A percentile compares a stretch with the other conserved stretches of the same genome.
Evolutionary conservation across 352 stramenopile genomes (phyloP).

Genomic region (Achlya hypogyna): DNA sequence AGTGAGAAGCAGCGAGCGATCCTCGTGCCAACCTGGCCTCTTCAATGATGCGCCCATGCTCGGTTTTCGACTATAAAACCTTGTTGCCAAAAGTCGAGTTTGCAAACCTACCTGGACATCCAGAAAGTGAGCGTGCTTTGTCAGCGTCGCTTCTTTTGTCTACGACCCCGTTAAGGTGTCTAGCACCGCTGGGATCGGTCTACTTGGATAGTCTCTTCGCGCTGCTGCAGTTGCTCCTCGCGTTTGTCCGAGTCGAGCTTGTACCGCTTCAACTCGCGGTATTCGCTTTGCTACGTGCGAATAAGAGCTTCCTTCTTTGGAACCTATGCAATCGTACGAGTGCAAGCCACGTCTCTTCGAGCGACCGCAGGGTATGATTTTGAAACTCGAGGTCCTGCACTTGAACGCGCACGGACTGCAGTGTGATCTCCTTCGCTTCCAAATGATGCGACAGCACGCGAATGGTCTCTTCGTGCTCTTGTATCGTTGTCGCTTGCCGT

Average conservation of each 20-base stretch:
- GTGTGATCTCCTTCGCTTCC: slow-evolving; percentile 43
- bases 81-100: not conserved
- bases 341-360: not conserved
- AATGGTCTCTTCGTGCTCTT: slow-evolving; percentile 24
- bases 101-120: not conserved
- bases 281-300: slow-evolving; percentile 20
- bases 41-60: not conserved
- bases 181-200: not conserved
- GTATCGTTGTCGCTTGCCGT: not conserved
- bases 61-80: not conserved
- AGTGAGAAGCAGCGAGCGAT: not conserved
- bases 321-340: not conserved
- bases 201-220: slow-evolving; percentile 6
- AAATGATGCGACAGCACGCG: slow-evolving; percentile 36
- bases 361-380: not conserved
- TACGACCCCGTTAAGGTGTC: not conserved
- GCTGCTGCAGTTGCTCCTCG: not conserved
- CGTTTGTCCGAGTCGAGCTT: slow-evolving; percentile 16
- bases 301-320: not conserved
- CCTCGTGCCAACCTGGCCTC: not conserved
- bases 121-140: not conserved
- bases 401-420: slow-evolving; percentile 41
- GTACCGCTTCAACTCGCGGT: slow-evolving; percentile 33
- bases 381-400: slow-evolving; percentile 39
- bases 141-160: slow-evolving; percentile 4